A percentile compares a stretch with the other conserved stretches of the same genome.
phyloP scores from a whole-genome alignment of 495 filamentous ascomycete species.

The Penicillium egyptiacum region DNA sequence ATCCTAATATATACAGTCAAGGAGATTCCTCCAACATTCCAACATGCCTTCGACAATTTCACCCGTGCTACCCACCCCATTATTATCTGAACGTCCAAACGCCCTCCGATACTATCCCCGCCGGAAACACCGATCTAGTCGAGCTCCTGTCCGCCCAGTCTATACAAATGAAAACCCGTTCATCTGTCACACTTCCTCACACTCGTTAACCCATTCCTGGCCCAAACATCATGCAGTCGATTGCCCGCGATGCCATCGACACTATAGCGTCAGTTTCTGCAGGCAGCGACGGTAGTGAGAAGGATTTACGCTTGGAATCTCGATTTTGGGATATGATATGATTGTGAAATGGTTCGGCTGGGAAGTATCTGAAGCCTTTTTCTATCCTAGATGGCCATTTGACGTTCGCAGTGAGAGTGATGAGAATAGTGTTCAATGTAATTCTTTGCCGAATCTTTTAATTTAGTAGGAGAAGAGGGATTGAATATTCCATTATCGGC shows the following conservation, averaged over 20 bases:
- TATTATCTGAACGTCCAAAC: neutral
- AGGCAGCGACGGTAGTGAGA: neutral
- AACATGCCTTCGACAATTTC: neutral
- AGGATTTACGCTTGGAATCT: neutral
- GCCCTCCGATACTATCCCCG: neutral
- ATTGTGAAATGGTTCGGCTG: neutral
- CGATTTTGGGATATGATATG: neutral
- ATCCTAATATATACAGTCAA: neutral
- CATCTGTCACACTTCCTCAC: neutral
- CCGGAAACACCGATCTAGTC: neutral
- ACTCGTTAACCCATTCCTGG: constrained; percentile 9
- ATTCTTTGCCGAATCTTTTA: neutral
- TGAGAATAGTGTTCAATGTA: neutral
- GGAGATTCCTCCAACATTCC: neutral
- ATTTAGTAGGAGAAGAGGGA: neutral
- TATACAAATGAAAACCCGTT: constrained; percentile 8
- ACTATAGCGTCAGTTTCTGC: neutral
- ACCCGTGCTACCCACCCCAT: neutral
- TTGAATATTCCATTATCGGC: neutral
- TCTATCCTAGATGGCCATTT: neutral
- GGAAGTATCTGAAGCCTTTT: neutral
- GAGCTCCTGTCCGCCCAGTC: neutral
- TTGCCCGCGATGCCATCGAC: neutral
- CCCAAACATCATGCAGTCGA: constrained; percentile 4
- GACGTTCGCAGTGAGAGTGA: neutral